phyloP scores from a whole-genome alignment of 2,329 filamentous ascomycete genomes.

The Microcera coccophila region DNA sequence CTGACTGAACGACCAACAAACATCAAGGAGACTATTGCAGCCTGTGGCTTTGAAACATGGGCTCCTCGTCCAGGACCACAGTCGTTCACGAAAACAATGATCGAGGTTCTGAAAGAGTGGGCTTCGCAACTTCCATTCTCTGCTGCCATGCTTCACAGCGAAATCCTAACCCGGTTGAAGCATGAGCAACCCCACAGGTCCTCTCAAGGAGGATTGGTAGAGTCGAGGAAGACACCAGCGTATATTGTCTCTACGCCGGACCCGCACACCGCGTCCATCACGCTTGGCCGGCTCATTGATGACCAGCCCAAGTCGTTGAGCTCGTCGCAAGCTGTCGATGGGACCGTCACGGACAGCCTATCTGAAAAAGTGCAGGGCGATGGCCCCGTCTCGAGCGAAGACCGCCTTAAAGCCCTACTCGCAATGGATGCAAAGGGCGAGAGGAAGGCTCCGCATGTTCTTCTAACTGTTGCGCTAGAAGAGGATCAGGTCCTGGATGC shows the following conservation, averaged over 20 bases:
- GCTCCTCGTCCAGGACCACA: constrained; percentile 21
- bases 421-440: constrained; percentile 20
- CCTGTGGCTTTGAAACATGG: constrained; percentile 27
- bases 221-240: constrained; percentile 24
- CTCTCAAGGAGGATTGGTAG: constrained; percentile 19
- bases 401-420: constrained; percentile 21
- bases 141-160: constrained; percentile 26
- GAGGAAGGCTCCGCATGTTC: constrained; percentile 20
- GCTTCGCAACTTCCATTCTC: constrained; percentile 24
- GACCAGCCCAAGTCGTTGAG: constrained; percentile 17
- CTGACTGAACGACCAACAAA: constrained; percentile 24
- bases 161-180: constrained; percentile 24
- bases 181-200: constrained; percentile 23
- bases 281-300: constrained; percentile 17
- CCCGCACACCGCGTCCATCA: constrained; percentile 24
- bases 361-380: constrained; percentile 22
- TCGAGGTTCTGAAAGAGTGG: constrained; percentile 26
- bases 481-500: constrained; percentile 25
- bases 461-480: constrained; percentile 24
- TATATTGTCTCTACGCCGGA: constrained; percentile 26
- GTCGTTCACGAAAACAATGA: constrained; percentile 24
- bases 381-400: constrained; percentile 18
- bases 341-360: constrained; percentile 15
- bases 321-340: constrained; percentile 21
- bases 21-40: constrained; percentile 27